Base-by-base conservation (phyloP, 352 stramenopile genomes). In the Pelagophyceae sp. region DNA sequence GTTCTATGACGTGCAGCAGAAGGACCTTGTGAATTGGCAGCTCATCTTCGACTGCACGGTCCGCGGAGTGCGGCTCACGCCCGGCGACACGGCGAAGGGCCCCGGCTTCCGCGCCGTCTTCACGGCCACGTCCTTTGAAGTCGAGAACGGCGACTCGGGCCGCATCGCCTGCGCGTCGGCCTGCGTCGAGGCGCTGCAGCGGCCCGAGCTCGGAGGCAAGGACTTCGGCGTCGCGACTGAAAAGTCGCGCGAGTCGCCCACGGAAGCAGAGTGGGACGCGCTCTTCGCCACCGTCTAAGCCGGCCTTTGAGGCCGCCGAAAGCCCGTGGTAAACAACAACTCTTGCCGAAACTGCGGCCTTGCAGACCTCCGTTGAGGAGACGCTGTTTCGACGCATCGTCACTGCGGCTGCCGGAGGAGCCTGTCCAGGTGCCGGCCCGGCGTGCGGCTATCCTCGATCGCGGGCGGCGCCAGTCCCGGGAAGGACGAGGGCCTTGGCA, bases 11-110 rank as follows among this genome's bases (percentile, higher is more conserved):
- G 29, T 27, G 11, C 2, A n/a, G 6, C 17, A 31, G 37, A 27
- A 70, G 35, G 82, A 85, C 40, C 82, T 85, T 23, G 72, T 85
- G 27, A 84, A 74, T 11, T 85, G 79, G 76, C 80, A 85, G 72
- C 45, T 85, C 27, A 32, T 85, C 5, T 84, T 83, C 75, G 82
- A 85, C 70, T 84, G 80, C 35, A 79, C 81, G 45, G 72, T 77
- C 1, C 67, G 75, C 27, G 80, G 78, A 32, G 77, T 77, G 20
- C 77, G 78, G 51, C 32, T 85, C 23, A 38, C 67, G 63, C 79
- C 79, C 29, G 80, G 82, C n/a, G 81, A 84, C 69, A 75, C 78
- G 0, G 61, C 79, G 38, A 27, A 51, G 33, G 81, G 81, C 0
- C 67, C 78, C 17, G 81, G 81, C 20, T n/a, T 61, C 2, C 76